Evolutionary conservation across 192 early-diverging fungal species (phyloP), one percentile per base, ranked within the genome.

Genomic region (Rhizoclosmatium sp.): DNA sequence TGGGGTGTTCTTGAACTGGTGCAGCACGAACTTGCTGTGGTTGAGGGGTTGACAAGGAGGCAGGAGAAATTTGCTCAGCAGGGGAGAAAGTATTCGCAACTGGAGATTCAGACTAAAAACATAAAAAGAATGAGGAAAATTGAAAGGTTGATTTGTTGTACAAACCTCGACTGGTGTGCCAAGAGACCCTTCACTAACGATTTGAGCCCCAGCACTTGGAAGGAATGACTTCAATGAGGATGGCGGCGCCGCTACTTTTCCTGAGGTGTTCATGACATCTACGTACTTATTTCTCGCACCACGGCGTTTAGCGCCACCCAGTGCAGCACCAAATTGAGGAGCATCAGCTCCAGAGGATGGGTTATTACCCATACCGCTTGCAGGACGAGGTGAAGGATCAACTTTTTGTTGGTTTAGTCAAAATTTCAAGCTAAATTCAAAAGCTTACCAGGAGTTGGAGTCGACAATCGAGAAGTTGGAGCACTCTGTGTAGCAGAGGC

Each of bases 221-320:
- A 76, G 10, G 40, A 76, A 76, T 5, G 62, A 66, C 51, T 76
- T 76, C 46, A 76, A 76, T 19, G 75, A 65, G 1, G 77, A 7
- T 23, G 51, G 19, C 40, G 75, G 3, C 16, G 77, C 58, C 14
- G 67, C 10, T 14, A 9, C 16, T 4, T 66, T n/a, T 56, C 67
- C 67, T 54, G 81, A 71, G 14, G 83, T 67, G 45, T 87, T 87
- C 71, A 89, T 82, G 2, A 89, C 81, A 66, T 89, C 88, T 42
- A 89, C 88, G 56, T 89, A 89, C 40, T 81, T 78, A 48, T 83
- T 84, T 23, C 84, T 64, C 1, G 84, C 86, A 5, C 83, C 82
- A 7, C 84, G 77, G 5, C 82, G 62, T 59, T 51, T 78, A 7
- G 59, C 83, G 40, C 59, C 69, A 16, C 79, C 79, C 12, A 80